Base-by-base conservation (phyloP, 164 flowering plant species). In the Malania oleifera region DNA sequence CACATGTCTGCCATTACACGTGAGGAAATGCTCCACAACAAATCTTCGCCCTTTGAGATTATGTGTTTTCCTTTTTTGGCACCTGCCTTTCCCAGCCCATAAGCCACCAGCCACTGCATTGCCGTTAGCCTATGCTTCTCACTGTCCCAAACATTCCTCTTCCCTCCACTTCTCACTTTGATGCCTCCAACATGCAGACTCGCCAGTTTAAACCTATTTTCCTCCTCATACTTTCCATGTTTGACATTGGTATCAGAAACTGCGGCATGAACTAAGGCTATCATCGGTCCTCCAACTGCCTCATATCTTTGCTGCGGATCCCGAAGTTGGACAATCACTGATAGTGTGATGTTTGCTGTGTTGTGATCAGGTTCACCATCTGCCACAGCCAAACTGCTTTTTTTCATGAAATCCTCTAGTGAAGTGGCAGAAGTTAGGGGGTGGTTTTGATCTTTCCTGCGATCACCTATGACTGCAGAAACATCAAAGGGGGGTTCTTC, bases 401-500 rank as follows among this genome's bases (percentile, higher is more conserved):
- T 64, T 41, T 69, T 79, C 2, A 73, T 57, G 89, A 88, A 84
- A 17, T 85, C 85, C 50, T 89, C 91, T 1, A 87, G 72, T 46
- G 91, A 73, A 27, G 78, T 44, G 1, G 86, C 79, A 24, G 78
- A 69, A 39, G 74, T 66, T 29, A 86, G 65, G 20, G 77, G 81
- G 13, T 56, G 65, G 37, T 56, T 54, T 3, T 68, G 63, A 28
- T 70, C 76, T 61, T 65, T 70, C 17, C 56, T 64, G 23, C 48
- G n/a, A n/a, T n/a, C 45, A 15, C 43, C 24, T 15, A 45, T n/a
- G 15, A 20, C 45, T 7, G 96, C 77, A 37, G 96, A 82, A 22
- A 92, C 81, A 20, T 87, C 96, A 48, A 87, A 89, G 0, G 97
- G 98, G 11, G 96, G 83, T n/a, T 87, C 88, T 61, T 86, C 97